Evolutionary conservation across 2,329 filamentous ascomycete species (phyloP).

Genomic region (Clarireedia homoeocarpa): DNA sequence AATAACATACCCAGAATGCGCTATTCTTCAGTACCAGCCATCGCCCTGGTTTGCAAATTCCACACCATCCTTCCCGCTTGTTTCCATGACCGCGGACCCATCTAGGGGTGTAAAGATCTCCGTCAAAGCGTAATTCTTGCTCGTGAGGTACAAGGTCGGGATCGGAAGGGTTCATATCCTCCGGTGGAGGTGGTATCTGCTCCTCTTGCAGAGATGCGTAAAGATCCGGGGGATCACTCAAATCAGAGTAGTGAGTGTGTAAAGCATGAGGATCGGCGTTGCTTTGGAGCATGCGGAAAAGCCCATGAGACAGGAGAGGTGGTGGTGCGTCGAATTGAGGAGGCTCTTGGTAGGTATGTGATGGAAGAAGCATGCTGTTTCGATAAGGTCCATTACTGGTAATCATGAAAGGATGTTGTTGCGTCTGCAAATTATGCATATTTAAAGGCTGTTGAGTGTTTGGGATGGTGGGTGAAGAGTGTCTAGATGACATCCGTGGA

Average conservation of each 20-base stretch:
- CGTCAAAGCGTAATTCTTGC: constrained; percentile 70
- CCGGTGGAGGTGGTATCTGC: constrained; percentile 64
- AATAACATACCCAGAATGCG: constrained; percentile 54
- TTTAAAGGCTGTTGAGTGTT: constrained; percentile 40
- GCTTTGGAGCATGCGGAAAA: constrained; percentile 68
- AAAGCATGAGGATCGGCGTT: constrained; percentile 62
- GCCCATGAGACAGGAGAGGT: constrained; percentile 58
- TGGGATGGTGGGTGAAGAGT: constrained; percentile 37
- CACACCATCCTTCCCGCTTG: constrained; percentile 85
- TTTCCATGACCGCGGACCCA: constrained; percentile 84
- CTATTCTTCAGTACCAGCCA: constrained; percentile 89
- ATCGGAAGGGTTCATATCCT: constrained; percentile 74
- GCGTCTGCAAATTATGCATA: constrained; percentile 47
- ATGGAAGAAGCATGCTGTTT: constrained; percentile 53
- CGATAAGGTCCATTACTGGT: constrained; percentile 43
- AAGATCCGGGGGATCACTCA: constrained; percentile 70
- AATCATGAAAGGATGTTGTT: constrained; percentile 49
- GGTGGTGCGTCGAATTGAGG: constrained; percentile 51
- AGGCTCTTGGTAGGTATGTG: constrained; percentile 39
- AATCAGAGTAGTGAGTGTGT: constrained; percentile 63
- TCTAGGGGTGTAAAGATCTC: constrained; percentile 73
- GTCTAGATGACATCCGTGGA: constrained; percentile 46
- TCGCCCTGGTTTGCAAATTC: constrained; percentile 75
- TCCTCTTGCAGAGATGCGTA: constrained; percentile 69
- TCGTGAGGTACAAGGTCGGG: constrained; percentile 70